Evolutionary conservation across 2,329 filamentous ascomycete genomes (phyloP).

Genomic region (Colletotrichum trifolii): DNA sequence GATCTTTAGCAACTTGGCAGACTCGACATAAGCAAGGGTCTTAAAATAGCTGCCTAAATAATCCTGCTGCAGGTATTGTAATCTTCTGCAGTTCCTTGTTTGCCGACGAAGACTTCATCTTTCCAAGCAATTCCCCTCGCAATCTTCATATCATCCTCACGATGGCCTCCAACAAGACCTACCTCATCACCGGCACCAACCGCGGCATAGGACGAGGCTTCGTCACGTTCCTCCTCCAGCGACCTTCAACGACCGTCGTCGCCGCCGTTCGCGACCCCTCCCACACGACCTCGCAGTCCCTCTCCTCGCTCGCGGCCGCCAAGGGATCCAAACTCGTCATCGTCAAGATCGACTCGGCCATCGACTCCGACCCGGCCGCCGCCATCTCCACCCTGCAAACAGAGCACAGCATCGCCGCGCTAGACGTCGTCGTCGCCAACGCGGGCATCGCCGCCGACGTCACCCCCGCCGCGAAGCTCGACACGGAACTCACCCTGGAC

Average conservation of each 20-base stretch:
- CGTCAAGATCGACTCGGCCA: conserved; percentile 53
- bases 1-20: no score
- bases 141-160: neutral
- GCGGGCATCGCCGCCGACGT: conserved; percentile 50
- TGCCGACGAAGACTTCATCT: no score
- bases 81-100: fast-evolving
- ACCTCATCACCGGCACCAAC: conserved; percentile 49
- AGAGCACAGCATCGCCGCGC: conserved; percentile 47
- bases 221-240: conserved; percentile 14
- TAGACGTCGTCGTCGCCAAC: conserved; percentile 66
- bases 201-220: conserved; percentile 32
- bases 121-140: no score
- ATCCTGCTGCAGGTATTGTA: no score
- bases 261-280: conserved; percentile 51
- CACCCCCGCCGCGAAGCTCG: conserved; percentile 40
- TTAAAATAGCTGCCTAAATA: no score
- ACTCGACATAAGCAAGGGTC: no score
- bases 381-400: conserved; percentile 45
- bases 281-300: conserved; percentile 41
- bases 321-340: conserved; percentile 50
- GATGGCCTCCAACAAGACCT: conserved; percentile 45
- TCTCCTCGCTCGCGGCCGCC: conserved; percentile 50
- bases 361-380: conserved; percentile 45
- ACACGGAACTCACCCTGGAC: conserved; percentile 41
- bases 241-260: conserved; percentile 48